Conservation (phyloP, 202 grass and related monocot species). For the Panicum virgatum region DNA sequence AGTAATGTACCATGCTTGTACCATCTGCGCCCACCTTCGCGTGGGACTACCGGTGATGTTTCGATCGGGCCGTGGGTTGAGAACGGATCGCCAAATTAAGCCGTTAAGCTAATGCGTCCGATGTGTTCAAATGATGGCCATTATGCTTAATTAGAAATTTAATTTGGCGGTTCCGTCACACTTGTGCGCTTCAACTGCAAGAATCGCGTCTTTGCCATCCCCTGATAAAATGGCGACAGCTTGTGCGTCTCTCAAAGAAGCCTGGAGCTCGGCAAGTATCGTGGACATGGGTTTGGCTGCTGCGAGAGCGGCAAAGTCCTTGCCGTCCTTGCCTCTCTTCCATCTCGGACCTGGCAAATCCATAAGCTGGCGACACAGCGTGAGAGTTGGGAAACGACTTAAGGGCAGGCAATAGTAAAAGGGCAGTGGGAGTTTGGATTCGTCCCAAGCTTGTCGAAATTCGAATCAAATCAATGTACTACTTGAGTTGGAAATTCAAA, state of each 20-base stretch:
- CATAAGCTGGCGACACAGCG: conserved; percentile 25
- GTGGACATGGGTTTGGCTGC: conserved; percentile 55
- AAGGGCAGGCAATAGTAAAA: neutral
- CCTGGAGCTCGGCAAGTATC: conserved; percentile 48
- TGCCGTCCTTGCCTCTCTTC: conserved; percentile 58
- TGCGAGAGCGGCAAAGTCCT: conserved; percentile 40
- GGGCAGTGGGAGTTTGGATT: neutral
- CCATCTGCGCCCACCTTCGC: no score
- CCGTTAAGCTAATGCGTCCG: no score
- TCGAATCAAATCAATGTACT: neutral
- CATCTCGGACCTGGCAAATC: conserved; percentile 48
- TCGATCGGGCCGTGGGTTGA: no score
- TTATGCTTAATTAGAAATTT: no score
- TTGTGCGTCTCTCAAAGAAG: conserved; percentile 23
- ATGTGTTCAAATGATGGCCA: no score
- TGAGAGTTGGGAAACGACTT: neutral
- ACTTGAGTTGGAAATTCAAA: no score
- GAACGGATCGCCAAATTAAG: no score
- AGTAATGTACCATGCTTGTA: no score
- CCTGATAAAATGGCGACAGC: neutral
- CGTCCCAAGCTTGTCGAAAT: neutral
- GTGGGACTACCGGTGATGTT: no score
- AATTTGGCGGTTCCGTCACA: no score
- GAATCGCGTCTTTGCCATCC: neutral
- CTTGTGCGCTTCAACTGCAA: neutral